Percentiles rank a stretch among this genome's conserved stretches.
These are phyloP conservation scores for Malassezia vespertilionis DNA, from an alignment of 1,284 basidiomycete genomes.

Conservation along the genomic window DNA sequence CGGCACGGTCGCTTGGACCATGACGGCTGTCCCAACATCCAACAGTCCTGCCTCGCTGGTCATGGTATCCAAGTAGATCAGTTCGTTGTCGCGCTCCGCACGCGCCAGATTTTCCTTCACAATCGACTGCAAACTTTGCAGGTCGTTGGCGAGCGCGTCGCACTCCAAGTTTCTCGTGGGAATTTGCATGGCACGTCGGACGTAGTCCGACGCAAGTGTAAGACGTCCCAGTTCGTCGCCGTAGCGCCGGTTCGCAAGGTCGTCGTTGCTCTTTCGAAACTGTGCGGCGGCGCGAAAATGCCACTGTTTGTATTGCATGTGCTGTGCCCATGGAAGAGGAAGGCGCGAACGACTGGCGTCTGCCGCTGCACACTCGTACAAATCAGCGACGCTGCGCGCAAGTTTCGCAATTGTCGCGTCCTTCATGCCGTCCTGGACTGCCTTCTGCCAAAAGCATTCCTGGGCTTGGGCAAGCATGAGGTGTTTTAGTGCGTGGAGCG, in stretches of 20 bases:
- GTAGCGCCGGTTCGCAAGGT: constrained; percentile 61
- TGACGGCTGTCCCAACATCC: constrained; percentile 57
- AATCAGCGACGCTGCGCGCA: constrained; percentile 57
- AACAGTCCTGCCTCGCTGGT: constrained; percentile 63
- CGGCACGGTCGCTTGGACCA: constrained; percentile 61
- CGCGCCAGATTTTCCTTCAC: constrained; percentile 53
- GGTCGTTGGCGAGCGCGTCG: constrained; percentile 19
- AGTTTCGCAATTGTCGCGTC: constrained; percentile 77
- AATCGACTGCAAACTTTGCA: constrained; percentile 60
- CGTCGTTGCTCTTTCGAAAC: constrained; percentile 77
- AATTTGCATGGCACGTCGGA: constrained; percentile 64
- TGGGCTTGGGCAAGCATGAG: constrained; percentile 89
- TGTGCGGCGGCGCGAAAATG: constrained; percentile 87
- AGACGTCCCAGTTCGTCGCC: constrained; percentile 39
- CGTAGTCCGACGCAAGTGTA: constrained; percentile 48
- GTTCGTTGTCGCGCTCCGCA: constrained; percentile 76
- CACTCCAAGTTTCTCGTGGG: constrained; percentile 58
- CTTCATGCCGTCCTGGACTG: constrained; percentile 66
- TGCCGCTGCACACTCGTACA: constrained; percentile 26
- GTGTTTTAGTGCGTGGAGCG: constrained; percentile 58
- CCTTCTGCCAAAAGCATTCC: constrained; percentile 92
- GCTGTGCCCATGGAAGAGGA: constrained; percentile 64
- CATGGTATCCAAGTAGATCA: constrained; percentile 85
- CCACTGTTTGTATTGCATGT: constrained; percentile 67
- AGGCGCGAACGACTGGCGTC: constrained; percentile 11